phyloP scores from a whole-genome alignment of 1,139 yeast genomes.

The Hansenula sp. region DNA sequence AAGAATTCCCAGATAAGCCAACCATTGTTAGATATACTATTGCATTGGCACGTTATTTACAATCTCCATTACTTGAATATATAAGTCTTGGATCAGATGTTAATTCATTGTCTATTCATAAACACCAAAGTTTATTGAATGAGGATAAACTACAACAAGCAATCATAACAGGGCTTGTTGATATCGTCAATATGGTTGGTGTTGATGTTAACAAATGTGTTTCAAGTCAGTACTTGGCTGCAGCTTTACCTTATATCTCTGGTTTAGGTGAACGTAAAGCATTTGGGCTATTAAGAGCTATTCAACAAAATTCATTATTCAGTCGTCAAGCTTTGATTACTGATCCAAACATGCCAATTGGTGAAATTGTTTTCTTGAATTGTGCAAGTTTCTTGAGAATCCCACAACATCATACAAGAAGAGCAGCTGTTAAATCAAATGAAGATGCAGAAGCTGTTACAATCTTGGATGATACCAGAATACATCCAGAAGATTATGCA shows the following conservation, averaged over 20 bases:
- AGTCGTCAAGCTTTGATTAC: slow-evolving; percentile 72
- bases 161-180: slow-evolving; percentile 80
- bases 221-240: slow-evolving; percentile 66
- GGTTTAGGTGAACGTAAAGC: slow-evolving; percentile 98
- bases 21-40: slow-evolving; percentile 80
- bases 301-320: slow-evolving; percentile 69
- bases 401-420: slow-evolving; percentile 52
- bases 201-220: slow-evolving; percentile 90
- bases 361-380: slow-evolving; percentile 80
- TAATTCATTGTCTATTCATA: slow-evolving; percentile 66
- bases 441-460: slow-evolving; percentile 63
- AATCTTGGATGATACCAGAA: slow-evolving; percentile 86
- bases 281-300: slow-evolving; percentile 75
- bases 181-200: slow-evolving; percentile 86
- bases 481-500: slow-evolving; percentile 97
- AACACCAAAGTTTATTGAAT: slow-evolving; percentile 69
- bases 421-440: slow-evolving; percentile 26
- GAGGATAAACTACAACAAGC: slow-evolving; percentile 62
- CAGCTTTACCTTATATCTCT: slow-evolving; percentile 68
- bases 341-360: slow-evolving; percentile 54
- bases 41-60: slow-evolving; percentile 86
- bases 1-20: slow-evolving; percentile 86
- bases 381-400: slow-evolving; percentile 88
- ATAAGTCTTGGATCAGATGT: slow-evolving; percentile 75
- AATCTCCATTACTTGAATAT: slow-evolving; percentile 87